phyloP scores from a whole-genome alignment of 768 basidiomycete species.

The Crassisporium funariophilum region DNA sequence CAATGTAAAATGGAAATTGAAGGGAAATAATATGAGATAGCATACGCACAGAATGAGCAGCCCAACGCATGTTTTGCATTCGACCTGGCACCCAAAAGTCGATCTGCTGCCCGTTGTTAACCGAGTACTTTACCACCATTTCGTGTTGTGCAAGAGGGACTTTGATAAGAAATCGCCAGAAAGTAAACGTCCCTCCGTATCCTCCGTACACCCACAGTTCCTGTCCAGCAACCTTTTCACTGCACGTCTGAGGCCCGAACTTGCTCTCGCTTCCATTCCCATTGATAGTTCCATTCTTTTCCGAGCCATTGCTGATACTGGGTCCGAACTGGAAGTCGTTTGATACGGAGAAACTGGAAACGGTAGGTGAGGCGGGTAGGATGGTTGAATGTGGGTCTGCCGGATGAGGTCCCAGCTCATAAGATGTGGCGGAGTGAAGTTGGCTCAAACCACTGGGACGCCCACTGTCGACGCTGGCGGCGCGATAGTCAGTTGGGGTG shows the following conservation, averaged over 20 bases:
- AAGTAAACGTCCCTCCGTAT: constrained; percentile 76
- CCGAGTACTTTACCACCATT: constrained; percentile 76
- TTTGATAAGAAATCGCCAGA: constrained; percentile 91
- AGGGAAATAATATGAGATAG: not conserved
- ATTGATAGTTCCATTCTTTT: constrained; percentile 18
- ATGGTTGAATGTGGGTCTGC: constrained; percentile 67
- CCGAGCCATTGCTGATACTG: constrained; percentile 3
- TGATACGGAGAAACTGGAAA: constrained; percentile 9
- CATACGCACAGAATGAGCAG: constrained; percentile 74
- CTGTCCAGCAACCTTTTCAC: constrained; percentile 54
- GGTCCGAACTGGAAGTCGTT: constrained; percentile 11
- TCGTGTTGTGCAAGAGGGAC: constrained; percentile 73
- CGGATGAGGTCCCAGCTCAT: constrained; percentile 71
- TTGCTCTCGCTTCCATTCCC: constrained; percentile 15
- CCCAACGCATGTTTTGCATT: constrained; percentile 88
- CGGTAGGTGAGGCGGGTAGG: constrained; percentile 28
- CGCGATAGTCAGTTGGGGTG: constrained; percentile 7
- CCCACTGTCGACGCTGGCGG: not conserved
- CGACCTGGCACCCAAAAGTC: constrained; percentile 84
- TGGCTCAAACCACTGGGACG: not conserved
- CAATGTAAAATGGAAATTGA: not conserved
- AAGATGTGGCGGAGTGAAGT: constrained; percentile 33
- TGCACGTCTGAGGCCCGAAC: constrained; percentile 37
- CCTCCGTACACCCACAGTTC: constrained; percentile 75
- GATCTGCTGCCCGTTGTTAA: constrained; percentile 79